phyloP scores from a whole-genome alignment of 192 early-diverging fungal genomes.

The Podila epigama region DNA sequence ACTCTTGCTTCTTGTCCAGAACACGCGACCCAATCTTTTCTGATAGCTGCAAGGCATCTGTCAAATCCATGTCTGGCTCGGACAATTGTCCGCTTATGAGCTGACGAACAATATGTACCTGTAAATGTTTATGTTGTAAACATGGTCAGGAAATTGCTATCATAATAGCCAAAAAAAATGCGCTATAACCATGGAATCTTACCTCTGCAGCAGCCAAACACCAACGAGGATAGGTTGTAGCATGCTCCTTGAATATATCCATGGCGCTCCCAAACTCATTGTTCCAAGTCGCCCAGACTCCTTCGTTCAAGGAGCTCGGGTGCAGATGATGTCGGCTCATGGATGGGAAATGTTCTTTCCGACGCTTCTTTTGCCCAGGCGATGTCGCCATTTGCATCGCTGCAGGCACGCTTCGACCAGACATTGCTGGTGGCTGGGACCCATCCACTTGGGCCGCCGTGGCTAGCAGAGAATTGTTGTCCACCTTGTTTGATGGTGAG shows the following conservation, averaged over 20 bases:
- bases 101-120: slow-evolving; percentile 50
- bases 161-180: not conserved
- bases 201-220: slow-evolving; percentile 47
- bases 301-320: slow-evolving; percentile 18
- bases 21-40: slow-evolving; percentile 47
- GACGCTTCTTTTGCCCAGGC: not conserved
- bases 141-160: not conserved
- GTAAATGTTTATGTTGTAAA: not conserved
- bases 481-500: not conserved
- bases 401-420: no score
- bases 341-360: slow-evolving; percentile 11
- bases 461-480: not conserved
- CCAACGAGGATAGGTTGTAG: slow-evolving; percentile 40
- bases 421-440: no score
- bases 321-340: slow-evolving; percentile 42
- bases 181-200: not conserved
- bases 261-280: slow-evolving; percentile 47
- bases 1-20: slow-evolving; percentile 36
- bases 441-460: no score
- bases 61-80: slow-evolving; percentile 49
- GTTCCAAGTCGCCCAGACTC: slow-evolving; percentile 47
- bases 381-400: no score
- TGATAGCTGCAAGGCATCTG: slow-evolving; percentile 31
- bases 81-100: slow-evolving; percentile 47
- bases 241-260: slow-evolving; percentile 32